phyloP scores from a whole-genome alignment of 2,329 filamentous ascomycete genomes.

The Microascus cirrosus region DNA sequence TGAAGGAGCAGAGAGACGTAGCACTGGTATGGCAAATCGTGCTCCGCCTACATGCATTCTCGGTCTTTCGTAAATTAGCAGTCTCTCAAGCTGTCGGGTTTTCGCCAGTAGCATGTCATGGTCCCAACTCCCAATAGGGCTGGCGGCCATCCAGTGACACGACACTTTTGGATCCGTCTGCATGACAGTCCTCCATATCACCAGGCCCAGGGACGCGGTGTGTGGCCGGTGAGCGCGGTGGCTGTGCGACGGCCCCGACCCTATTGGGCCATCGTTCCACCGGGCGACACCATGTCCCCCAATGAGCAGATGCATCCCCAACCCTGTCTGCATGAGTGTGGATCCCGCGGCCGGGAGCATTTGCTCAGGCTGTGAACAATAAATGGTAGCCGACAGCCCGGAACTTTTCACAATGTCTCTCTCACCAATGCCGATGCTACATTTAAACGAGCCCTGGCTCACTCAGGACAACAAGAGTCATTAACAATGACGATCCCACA shows the following conservation, averaged over 20 bases:
- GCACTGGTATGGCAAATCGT: no score
- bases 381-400: not conserved
- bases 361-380: not conserved
- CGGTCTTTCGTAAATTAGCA: no score
- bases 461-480: not conserved
- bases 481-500: not conserved
- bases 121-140: not conserved
- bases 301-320: not conserved
- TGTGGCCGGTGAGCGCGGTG: not conserved
- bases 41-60: no score
- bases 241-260: not conserved
- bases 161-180: not conserved
- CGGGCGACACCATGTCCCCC: not conserved
- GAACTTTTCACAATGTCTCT: not conserved
- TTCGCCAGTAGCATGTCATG: no score
- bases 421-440: not conserved
- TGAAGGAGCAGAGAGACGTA: no score
- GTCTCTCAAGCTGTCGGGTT: no score
- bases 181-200: not conserved
- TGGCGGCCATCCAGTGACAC: not conserved
- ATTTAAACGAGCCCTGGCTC: not conserved
- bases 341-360: not conserved
- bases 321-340: not conserved
- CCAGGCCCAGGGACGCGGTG: not conserved
- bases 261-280: not conserved